These are phyloP conservation scores for Hansenula lynferdii DNA, from an alignment of 1,139 yeast species.

Conservation along the genomic window DNA sequence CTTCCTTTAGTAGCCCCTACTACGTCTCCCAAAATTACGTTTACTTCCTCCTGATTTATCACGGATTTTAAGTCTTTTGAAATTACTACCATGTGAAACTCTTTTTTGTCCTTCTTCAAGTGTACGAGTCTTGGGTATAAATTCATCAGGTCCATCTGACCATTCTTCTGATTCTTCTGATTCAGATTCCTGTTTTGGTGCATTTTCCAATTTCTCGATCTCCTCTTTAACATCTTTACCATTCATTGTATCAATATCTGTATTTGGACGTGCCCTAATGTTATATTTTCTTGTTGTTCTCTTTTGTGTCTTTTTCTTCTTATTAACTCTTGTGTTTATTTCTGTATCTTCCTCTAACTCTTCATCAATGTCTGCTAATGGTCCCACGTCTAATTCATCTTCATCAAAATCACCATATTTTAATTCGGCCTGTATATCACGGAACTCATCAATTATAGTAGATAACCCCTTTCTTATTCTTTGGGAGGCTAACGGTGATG, in stretches of 20 bases:
- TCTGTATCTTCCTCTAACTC: constrained; percentile 11
- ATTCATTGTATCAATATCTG: constrained; percentile 9
- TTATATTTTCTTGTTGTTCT: constrained; percentile 60
- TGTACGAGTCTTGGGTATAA: constrained; percentile 20
- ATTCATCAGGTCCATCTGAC: constrained; percentile 25
- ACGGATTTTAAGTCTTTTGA: constrained; percentile 15
- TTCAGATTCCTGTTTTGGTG: constrained; percentile 2
- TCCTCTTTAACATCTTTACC: constrained; percentile 13
- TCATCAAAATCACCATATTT: constrained; percentile 20
- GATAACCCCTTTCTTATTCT: constrained; percentile 29
- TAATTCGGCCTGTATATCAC: constrained; percentile 23
- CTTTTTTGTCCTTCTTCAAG: constrained; percentile 3
- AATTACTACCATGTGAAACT: constrained; percentile 10
- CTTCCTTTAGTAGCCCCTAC: constrained; percentile 6
- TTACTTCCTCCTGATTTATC: constrained; percentile 14
- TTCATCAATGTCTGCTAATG: constrained; percentile 13
- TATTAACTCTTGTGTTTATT: constrained; percentile 11
- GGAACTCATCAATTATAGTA: constrained; percentile 35
- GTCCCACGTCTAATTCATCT: constrained; percentile 6
- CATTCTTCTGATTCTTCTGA: constrained; percentile 17
- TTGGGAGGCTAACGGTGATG: constrained; percentile 27
- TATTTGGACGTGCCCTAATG: constrained; percentile 38
- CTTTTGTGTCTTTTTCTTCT: constrained; percentile 45
- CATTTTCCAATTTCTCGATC: constrained; percentile 7
- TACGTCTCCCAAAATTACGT: constrained; percentile 15